Base-by-base conservation (phyloP, 1,284 basidiomycete genomes). In the Puccinia sorghi region DNA sequence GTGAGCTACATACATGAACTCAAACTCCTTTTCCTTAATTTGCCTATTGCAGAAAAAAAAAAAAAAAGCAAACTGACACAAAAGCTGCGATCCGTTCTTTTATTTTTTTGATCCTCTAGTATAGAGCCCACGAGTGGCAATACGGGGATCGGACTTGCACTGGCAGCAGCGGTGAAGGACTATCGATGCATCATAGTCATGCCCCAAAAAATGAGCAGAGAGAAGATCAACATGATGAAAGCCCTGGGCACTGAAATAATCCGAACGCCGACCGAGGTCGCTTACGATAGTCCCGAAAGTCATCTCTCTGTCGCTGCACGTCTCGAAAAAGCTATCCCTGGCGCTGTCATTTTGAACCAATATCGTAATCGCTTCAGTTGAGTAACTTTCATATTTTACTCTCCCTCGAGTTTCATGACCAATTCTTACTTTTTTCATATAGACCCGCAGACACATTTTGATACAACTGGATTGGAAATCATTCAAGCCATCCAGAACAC, bases 121-220 rank as follows among this genome's bases (percentile, higher is more conserved):
- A 79, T 79, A 22, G 76, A 79, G 57, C 83, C 83, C 46, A 93
- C 92, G 3, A 92, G 93, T 37, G 94, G 94, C 22, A 97, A 97
- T 84, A 97, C 94, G n/a, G 94, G 93, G 91, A 84, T 80, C 88
- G 83, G 82, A 46, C 81, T 84, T 27, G 83, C 82, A 6, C 56
- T 79, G 15, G 69, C 54, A 7, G 67, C 72, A 56, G 67, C 70
- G 2, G 81, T 86, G 72, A 85, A 85, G 81, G 85, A 85, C 90
- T 86, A 86, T 81, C 84, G 85, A 71, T 87, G 86, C 83, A 94
- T 99, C 84, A 99, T 99, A 85, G 95, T 93, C 78, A 72, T 82
- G 84, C 96, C 95, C 67, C 91, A 94, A 84, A 99, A 98, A 87
- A 99, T 98, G 96, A 94, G 92, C 4, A 86, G 91, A 80, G 95